Evolutionary conservation across 2,329 filamentous ascomycete species (phyloP), one percentile per base, ranked within the genome.

Genomic region (Fusarium sp.): DNA sequence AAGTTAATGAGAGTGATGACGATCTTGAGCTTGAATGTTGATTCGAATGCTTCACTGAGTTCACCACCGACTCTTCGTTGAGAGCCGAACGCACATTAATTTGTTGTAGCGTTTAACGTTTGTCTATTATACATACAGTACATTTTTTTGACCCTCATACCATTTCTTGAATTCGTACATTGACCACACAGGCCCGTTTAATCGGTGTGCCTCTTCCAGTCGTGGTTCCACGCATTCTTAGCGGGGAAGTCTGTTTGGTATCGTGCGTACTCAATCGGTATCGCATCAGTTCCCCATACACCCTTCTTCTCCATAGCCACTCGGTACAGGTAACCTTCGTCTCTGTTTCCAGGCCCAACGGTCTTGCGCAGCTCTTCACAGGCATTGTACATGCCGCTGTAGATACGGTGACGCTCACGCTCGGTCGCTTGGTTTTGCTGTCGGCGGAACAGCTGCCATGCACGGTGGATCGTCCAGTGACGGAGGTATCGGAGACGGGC

Each of bases 381-480:
- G 25, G 96, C 95, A 46, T 85, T 84, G 64, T 87, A 86, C 92
- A 99, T 98, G 77, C 88, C 89, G 77, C 93, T 91, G 82, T 94
- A 94, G 84, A 90, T 87, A 65, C 92, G 86, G 82, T 94, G 89
- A 48, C 98, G 86, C 79, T 94, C 93, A 57, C 86, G 83, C 78
- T 92, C 86, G 54, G 89, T 86, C 37, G 84, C 82, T 70, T 87
- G 84, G 51, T 90, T 90, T 75, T 90, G 86, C 78, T 92, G 88
- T 73, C 90, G 87, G 75, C 91, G 90, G 82, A 91, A 92, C 30
- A 98, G 86, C 76, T 93, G 87, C 94, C 94, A 98, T 24, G 95
- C 95, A 75, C 96, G 94, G 85, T 98, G 94, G 81, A 99, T 98
- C 54, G 96, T 98, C 96, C 96, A 99, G 86, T 99, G 96, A 48